Base-by-base conservation (phyloP, 148 eudicot species). In the Camellia lanceoleosa region DNA sequence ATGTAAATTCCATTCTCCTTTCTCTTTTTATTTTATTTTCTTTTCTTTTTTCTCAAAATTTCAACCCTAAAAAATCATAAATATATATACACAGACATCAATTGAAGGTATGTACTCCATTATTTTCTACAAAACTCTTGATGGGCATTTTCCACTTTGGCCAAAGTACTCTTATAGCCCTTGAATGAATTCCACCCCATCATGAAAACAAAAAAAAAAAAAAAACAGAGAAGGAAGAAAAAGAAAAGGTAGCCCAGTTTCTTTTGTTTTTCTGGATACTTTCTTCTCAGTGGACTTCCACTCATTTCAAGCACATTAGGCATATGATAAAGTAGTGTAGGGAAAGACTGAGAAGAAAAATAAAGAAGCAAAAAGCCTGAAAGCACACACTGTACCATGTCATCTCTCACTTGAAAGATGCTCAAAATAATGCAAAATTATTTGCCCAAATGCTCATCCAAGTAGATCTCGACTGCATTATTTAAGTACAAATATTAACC, bases 361-460 rank as follows among this genome's bases (percentile, higher is more conserved):
- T 30, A 30, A 38, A n/a, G 42, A 49, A 42, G 65, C 59, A 38
- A 55, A n/a, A 56, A 3, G 76, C 43, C 75, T 19, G 51, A 51
- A 71, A 0, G 14, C 59, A 4, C 42, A 72, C 38, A 3, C 0
- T 12, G 20, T 15, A 6, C 15, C 72, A 71, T n/a, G 13, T 18
- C 30, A 1, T 1, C 38, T 44, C 38, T 44, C 51, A 43, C 54
- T 69, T 5, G 12, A 6, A 69, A 69, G 73, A 69, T 69, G 51
- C 73, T 69, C 52, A 18, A 69, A 30, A 69, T 69, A 69, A 69
- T 69, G 73, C n/a, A 69, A 46, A 5, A 14, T 43, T 69, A 44
- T 43, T 69, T 43, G 19, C 46, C 15, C 11, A 18, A 65, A 49
- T 49, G 52, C 52, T 49, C 52, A 5, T 49, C 52, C 20, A 61